These are phyloP conservation scores for Colletotrichum sp. DNA, from an alignment of 2,329 filamentous ascomycete genomes.

Conservation along the genomic window DNA sequence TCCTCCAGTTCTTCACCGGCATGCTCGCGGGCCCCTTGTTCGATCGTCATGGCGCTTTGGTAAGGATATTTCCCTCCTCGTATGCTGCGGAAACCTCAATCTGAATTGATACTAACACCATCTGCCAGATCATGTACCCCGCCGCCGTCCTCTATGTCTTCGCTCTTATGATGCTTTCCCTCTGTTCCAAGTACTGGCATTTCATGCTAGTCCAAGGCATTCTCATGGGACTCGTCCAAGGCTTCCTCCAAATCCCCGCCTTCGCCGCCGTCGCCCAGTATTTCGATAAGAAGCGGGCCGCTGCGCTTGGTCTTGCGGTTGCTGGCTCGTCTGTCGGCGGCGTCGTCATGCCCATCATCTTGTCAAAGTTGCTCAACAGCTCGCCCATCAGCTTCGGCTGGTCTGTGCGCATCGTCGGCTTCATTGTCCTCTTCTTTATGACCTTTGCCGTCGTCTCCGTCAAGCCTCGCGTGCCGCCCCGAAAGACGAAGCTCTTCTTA, in stretches of 20 bases:
- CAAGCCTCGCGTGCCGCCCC: constrained; percentile 36
- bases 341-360: constrained; percentile 53
- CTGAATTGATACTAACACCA: not conserved
- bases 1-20: constrained; percentile 33
- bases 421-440: constrained; percentile 50
- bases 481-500: constrained; percentile 43
- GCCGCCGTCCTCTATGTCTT: constrained; percentile 33
- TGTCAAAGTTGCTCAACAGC: constrained; percentile 52
- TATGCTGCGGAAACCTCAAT: not conserved
- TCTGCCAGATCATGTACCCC: constrained; percentile 31
- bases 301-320: constrained; percentile 50
- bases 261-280: constrained; percentile 49
- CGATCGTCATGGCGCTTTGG: constrained; percentile 41
- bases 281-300: constrained; percentile 50
- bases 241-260: constrained; percentile 47
- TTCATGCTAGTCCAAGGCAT: constrained; percentile 56
- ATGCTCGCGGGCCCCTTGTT: constrained; percentile 35
- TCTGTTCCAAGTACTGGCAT: constrained; percentile 53
- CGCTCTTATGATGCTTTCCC: constrained; percentile 46
- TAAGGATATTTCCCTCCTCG: constrained; percentile 19
- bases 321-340: constrained; percentile 56
- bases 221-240: constrained; percentile 43
- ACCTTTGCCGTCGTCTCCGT: constrained; percentile 40
- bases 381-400: constrained; percentile 52
- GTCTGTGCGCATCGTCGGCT: constrained; percentile 57